These are phyloP conservation scores for Calophaca sinica DNA, from an alignment of 306 rosid genomes.

Conservation along the genomic window DNA sequence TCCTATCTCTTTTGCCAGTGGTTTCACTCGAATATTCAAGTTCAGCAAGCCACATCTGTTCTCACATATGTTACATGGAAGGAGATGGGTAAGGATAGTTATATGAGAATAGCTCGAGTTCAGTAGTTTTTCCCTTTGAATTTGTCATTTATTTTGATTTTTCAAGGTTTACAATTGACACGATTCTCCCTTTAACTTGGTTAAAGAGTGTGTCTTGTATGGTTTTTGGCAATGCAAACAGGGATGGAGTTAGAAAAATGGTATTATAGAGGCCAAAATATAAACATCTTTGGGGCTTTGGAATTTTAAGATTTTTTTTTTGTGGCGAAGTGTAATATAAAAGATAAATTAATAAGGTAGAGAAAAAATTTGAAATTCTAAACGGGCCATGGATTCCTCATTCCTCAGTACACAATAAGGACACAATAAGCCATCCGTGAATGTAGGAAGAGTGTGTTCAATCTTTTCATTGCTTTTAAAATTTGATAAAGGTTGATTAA, in stretches of 20 bases:
- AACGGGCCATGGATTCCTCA: not conserved
- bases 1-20: slow-evolving; percentile 62
- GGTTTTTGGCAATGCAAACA: not conserved
- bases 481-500: not conserved
- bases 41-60: slow-evolving; percentile 64
- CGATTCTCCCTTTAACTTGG: slow-evolving; percentile 6
- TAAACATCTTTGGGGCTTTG: not conserved
- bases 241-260: slow-evolving; percentile 15
- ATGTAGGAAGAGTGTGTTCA: slow-evolving; percentile 15
- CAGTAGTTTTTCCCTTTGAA: slow-evolving; percentile 19
- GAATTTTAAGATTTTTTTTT: not conserved
- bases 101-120: slow-evolving; percentile 20
- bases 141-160: slow-evolving; percentile 6
- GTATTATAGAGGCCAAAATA: slow-evolving; percentile 5
- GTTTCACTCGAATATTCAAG: slow-evolving; percentile 90
- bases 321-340: not conserved
- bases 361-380: slow-evolving; percentile 24
- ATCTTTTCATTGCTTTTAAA: slow-evolving; percentile 10
- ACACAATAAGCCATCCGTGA: slow-evolving; percentile 1
- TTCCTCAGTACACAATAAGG: not conserved
- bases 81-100: slow-evolving; percentile 78
- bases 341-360: not conserved
- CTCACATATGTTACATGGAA: slow-evolving; percentile 73
- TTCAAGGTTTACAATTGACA: slow-evolving; percentile 15
- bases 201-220: not conserved